Percentiles rank a stretch among this genome's conserved stretches.
Conservation (phyloP, 257 asterid genomes). For the Solanum pennellii region DNA sequence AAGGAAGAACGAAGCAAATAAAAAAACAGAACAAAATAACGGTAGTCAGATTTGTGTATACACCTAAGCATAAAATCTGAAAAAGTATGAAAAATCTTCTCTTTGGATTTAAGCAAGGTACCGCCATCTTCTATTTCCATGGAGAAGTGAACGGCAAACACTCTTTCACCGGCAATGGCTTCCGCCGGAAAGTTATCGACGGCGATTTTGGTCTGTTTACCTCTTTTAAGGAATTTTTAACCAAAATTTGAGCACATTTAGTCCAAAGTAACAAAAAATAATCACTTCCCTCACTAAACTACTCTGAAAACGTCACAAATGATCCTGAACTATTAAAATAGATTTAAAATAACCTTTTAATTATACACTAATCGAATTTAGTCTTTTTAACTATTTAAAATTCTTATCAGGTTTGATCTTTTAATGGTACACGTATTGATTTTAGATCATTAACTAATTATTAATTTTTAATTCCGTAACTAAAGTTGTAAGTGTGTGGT, state of each 20-base stretch:
- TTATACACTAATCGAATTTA: too few relatives aligned
- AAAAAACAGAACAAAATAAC: background rate
- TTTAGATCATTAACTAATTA: too few relatives aligned
- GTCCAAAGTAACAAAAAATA: too few relatives aligned
- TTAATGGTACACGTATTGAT: too few relatives aligned
- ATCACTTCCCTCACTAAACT: too few relatives aligned
- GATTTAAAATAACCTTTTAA: too few relatives aligned
- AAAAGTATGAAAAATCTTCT: conserved; percentile 19
- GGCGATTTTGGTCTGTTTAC: background rate
- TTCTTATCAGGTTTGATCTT: too few relatives aligned
- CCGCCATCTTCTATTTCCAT: conserved; percentile 23
- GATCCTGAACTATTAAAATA: too few relatives aligned
- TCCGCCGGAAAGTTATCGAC: background rate
- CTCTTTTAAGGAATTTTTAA: background rate
- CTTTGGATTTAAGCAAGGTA: conserved; percentile 1
- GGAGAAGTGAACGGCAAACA: background rate
- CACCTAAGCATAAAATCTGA: conserved; percentile 64
- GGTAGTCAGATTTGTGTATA: background rate
- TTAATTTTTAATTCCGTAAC: too few relatives aligned
- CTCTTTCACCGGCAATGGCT: background rate
- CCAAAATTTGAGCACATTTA: background rate
- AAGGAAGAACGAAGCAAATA: background rate
- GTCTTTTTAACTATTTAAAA: too few relatives aligned
- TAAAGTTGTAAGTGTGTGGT: too few relatives aligned
- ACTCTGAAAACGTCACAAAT: too few relatives aligned